A percentile compares a stretch with the other conserved stretches of the same genome.
phyloP scores from a whole-genome alignment of 331 rosid genomes.

The Cydonia oblonga region DNA sequence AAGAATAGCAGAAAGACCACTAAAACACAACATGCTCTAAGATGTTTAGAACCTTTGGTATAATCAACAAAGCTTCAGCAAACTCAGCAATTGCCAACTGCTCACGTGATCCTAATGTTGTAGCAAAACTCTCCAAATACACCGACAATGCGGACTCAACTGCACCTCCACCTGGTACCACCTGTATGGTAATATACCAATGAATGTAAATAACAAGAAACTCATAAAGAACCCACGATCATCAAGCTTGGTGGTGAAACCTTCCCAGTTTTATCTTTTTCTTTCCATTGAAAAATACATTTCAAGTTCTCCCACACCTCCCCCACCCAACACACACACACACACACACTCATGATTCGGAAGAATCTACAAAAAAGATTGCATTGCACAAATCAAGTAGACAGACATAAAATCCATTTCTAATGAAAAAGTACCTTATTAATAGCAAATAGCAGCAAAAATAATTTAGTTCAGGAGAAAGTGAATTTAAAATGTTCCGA shows the following conservation, averaged over 20 bases:
- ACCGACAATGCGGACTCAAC: slow-evolving; percentile 90
- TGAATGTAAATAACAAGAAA: neutral
- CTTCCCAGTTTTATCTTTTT: neutral
- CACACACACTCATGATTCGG: neutral
- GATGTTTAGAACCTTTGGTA: slow-evolving; percentile 60
- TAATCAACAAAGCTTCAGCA: slow-evolving; percentile 85
- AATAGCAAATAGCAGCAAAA: no score
- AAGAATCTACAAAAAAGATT: neutral
- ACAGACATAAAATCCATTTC: no score
- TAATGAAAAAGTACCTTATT: no score
- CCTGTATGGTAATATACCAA: slow-evolving; percentile 33
- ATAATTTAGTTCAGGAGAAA: no score
- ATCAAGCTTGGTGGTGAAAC: neutral
- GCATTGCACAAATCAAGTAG: neutral
- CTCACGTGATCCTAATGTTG: slow-evolving; percentile 94
- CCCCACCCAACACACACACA: neutral
- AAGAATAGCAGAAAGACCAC: neutral
- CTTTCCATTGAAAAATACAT: neutral
- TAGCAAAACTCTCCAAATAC: slow-evolving; percentile 90
- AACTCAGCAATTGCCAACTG: slow-evolving; percentile 97
- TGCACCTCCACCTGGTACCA: slow-evolving; percentile 99
- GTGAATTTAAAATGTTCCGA: no score
- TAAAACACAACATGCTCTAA: neutral
- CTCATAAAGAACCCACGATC: neutral
- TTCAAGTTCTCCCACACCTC: neutral